Evolutionary conservation across 177 flowering plant species (phyloP).

Genomic region (Vitis hybrid): DNA sequence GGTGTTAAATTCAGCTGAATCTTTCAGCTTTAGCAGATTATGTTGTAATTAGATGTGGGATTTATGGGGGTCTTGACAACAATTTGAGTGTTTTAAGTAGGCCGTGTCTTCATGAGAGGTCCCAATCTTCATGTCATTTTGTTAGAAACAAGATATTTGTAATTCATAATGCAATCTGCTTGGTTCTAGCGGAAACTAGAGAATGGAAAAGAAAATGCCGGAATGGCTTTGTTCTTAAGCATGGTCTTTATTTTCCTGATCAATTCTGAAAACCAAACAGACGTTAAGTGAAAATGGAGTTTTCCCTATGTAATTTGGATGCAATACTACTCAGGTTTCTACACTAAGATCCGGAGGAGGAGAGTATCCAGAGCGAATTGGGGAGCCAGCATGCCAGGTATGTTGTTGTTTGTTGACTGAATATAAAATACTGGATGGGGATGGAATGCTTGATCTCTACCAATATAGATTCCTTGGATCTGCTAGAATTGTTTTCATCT

Average conservation of each 20-base stretch:
- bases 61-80: background rate
- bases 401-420: background rate
- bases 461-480: background rate
- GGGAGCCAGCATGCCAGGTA: slow-evolving; percentile 66
- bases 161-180: too few relatives aligned
- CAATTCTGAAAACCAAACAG: background rate
- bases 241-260: too few relatives aligned
- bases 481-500: background rate
- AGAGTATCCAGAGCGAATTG: slow-evolving; percentile 64
- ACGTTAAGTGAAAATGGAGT: background rate
- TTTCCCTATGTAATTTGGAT: background rate
- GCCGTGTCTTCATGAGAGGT: background rate
- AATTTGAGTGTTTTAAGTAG: background rate
- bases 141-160: too few relatives aligned
- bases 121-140: too few relatives aligned
- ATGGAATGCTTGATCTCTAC: background rate
- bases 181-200: too few relatives aligned
- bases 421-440: background rate
- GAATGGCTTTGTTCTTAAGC: too few relatives aligned
- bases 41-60: background rate
- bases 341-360: slow-evolving; percentile 43
- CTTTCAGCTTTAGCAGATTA: background rate
- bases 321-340: slow-evolving; percentile 28
- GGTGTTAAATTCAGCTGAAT: background rate
- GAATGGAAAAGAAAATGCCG: too few relatives aligned